Base-by-base conservation (phyloP, 2,329 filamentous ascomycete species). In the Xenoacremonium recifei region DNA sequence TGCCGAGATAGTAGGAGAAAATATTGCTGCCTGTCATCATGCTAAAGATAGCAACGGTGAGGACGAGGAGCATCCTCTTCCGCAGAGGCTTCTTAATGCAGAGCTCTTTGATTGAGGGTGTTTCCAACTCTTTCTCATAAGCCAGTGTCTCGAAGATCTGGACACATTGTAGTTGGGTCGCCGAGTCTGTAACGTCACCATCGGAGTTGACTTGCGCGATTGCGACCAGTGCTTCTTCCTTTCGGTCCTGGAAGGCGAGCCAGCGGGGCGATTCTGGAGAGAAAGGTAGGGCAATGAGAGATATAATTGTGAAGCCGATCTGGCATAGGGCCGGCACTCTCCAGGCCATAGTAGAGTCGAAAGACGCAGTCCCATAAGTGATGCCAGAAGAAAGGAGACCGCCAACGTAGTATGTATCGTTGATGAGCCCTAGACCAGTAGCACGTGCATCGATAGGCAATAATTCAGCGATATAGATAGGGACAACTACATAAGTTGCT, bases 381-480 rank as follows among this genome's bases (percentile, higher is more conserved):
- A 76, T 65, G 5, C 71, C 71, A 5, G 73, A 70, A 0, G 72
- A 70, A 23, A 76, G 65, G 4, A 77, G 57, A 1, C 66, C 68
- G 3, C 71, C 68, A 20, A 62, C 58, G 35, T 51, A 47, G 35
- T 40, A 50, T 23, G 43, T 44, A 31, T 52, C 42, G 23, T 45
- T 29, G 35, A 50, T 43, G 6, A 50, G 35, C 10, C 53, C 51
- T 1, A 60, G 38, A 0, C 57, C 58, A 35, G 50, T 45, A 6
- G 48, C 49, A 3, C 58, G 46, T 27, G 49, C 50, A 2, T 51
- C 38, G 5, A 45, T 42, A 0, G 73, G 65, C 39, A 75, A 72
- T 0, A 70, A 72, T 59, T 80, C 76, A 3, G 69, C 66, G 6
- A 79, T 59, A 40, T 73, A 76, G 1, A 73, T 68, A 0, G 65